A percentile compares a stretch with the other conserved stretches of the same genome.
phyloP scores from a whole-genome alignment of 805 yeast species.

The Danielia reshetovae region DNA sequence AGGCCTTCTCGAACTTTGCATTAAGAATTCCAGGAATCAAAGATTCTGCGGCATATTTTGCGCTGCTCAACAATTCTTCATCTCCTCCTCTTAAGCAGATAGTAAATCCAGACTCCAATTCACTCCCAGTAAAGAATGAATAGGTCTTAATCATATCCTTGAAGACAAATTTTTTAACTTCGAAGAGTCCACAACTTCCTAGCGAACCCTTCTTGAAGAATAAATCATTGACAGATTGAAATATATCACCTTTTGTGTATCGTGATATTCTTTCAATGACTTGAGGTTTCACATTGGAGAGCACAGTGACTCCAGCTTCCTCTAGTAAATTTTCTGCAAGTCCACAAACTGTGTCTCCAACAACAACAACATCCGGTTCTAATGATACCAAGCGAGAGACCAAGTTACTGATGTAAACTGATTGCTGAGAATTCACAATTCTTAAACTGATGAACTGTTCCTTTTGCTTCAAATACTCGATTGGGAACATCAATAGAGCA shows the following conservation, averaged over 20 bases:
- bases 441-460: constrained; percentile 79
- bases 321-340: constrained; percentile 69
- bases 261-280: constrained; percentile 76
- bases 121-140: constrained; percentile 76
- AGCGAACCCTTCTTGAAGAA: constrained; percentile 56
- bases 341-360: constrained; percentile 79
- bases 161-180: constrained; percentile 61
- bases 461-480: constrained; percentile 76
- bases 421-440: constrained; percentile 82
- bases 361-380: constrained; percentile 73
- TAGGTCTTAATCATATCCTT: constrained; percentile 62
- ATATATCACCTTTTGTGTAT: constrained; percentile 79
- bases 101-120: constrained; percentile 72
- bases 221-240: constrained; percentile 79
- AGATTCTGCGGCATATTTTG: constrained; percentile 78
- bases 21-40: constrained; percentile 77
- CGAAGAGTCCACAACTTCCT: constrained; percentile 73
- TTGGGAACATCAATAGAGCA: constrained; percentile 79
- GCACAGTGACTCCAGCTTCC: constrained; percentile 76
- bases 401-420: constrained; percentile 75
- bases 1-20: constrained; percentile 60
- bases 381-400: constrained; percentile 74
- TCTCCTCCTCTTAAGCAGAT: constrained; percentile 80
- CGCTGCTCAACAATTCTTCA: constrained; percentile 53
- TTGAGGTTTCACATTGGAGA: constrained; percentile 74